Conservation (phyloP, 1,284 basidiomycete genomes). For the Naganishia liquefaciens region DNA sequence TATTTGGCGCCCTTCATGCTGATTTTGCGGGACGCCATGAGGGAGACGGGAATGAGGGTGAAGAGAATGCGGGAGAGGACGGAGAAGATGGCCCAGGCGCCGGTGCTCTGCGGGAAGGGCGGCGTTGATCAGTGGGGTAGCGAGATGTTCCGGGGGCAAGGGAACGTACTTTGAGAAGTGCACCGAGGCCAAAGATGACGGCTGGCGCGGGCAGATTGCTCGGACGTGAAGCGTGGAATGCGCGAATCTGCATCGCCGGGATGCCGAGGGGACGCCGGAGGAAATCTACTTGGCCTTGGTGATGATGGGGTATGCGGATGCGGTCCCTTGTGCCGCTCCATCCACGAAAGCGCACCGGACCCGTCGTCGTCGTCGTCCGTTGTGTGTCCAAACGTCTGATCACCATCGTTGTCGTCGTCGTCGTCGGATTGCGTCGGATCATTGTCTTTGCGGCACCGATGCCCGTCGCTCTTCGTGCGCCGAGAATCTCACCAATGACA, state of each 20-base stretch:
- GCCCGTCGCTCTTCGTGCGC: conserved; percentile 4
- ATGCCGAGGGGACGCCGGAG: too few relatives aligned
- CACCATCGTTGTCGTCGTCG: too few relatives aligned
- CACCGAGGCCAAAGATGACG: conserved; percentile 45
- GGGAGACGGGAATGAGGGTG: conserved; percentile 49
- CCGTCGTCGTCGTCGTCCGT: too few relatives aligned
- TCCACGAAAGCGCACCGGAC: not conserved
- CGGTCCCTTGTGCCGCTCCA: not conserved
- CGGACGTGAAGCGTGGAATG: conserved; percentile 45
- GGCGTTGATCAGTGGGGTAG: conserved; percentile 2
- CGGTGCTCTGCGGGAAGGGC: conserved; percentile 38
- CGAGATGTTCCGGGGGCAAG: not conserved
- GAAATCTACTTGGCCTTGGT: too few relatives aligned
- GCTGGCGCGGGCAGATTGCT: conserved; percentile 46
- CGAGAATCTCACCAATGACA: conserved; percentile 1
- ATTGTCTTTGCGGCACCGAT: too few relatives aligned
- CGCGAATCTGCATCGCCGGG: not conserved
- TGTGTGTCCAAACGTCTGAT: too few relatives aligned
- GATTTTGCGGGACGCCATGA: conserved; percentile 49
- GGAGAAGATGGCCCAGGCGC: conserved; percentile 46
- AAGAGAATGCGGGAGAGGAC: conserved; percentile 37
- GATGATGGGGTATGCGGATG: not conserved
- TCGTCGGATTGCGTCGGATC: too few relatives aligned
- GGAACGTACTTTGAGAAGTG: conserved; percentile 47
- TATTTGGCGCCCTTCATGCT: conserved; percentile 39